Evolutionary conservation across 768 basidiomycete genomes (phyloP).

Genomic region (Suillus cothurnatus): DNA sequence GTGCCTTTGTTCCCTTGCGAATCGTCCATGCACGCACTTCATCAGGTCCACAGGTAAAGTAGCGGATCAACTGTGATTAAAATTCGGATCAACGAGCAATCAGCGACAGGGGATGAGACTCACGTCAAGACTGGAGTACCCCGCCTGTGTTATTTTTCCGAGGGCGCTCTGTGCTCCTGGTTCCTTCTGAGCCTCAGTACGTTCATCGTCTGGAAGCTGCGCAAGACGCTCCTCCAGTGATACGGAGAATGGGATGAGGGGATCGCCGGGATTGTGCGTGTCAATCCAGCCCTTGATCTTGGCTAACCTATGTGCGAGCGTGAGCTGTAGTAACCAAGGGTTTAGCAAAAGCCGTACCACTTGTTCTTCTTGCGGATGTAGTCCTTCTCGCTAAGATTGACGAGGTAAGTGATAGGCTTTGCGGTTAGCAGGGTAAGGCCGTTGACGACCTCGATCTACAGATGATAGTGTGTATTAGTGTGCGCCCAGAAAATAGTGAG

Average conservation of each 20-base stretch:
- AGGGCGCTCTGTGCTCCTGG: conserved; percentile 76
- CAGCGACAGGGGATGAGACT: conserved; percentile 24
- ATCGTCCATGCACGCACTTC: conserved; percentile 99
- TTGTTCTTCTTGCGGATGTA: conserved; percentile 99
- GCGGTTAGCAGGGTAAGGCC: conserved; percentile 89
- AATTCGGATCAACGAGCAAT: neutral
- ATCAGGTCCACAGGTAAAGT: conserved; percentile 96
- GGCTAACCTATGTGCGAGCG: conserved; percentile 58
- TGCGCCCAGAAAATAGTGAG: neutral
- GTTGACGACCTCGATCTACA: conserved; percentile 89
- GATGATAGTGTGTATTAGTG: conserved; percentile 16
- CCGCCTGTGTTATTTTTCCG: conserved; percentile 93
- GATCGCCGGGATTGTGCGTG: conserved; percentile 92
- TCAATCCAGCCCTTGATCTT: conserved; percentile 99
- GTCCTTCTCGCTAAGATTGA: conserved; percentile 94
- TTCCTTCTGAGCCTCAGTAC: conserved; percentile 75
- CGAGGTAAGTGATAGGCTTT: conserved; percentile 96
- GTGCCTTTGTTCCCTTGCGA: conserved; percentile 90
- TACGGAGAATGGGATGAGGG: conserved; percentile 96
- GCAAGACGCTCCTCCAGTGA: conserved; percentile 90
- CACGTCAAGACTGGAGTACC: conserved; percentile 85
- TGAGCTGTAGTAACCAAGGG: neutral
- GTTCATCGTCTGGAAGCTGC: conserved; percentile 60
- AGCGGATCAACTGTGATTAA: conserved; percentile 74
- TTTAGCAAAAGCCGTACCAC: conserved; percentile 53